Evolutionary conservation across 192 early-diverging fungal species (phyloP).

Genomic region (Chytriomyces confervae): DNA sequence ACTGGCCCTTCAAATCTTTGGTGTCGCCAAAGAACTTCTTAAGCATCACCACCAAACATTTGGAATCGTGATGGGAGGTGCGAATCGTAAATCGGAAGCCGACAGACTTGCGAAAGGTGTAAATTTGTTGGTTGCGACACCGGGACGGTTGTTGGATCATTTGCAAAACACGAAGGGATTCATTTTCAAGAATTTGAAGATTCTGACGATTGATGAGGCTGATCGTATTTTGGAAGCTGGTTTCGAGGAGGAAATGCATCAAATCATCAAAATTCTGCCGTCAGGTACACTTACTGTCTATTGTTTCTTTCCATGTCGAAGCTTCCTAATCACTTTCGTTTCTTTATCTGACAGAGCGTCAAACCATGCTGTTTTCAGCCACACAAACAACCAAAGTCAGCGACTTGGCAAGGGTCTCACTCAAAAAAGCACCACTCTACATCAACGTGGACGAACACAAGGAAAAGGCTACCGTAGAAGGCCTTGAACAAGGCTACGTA

Average conservation of each 20-base stretch:
- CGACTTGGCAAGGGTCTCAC: constrained; percentile 96
- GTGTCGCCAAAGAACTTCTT: constrained; percentile 94
- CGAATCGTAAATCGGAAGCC: constrained; percentile 94
- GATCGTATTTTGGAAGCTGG: constrained; percentile 98
- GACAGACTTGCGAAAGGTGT: constrained; percentile 96
- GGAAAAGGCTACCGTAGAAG: constrained; percentile 93
- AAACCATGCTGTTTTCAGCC: constrained; percentile 98
- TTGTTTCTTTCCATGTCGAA: background rate
- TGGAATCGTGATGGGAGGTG: constrained; percentile 98
- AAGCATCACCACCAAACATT: constrained; percentile 97
- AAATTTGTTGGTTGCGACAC: constrained; percentile 94
- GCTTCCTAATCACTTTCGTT: constrained; percentile 11
- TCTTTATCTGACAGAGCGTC: constrained; percentile 69
- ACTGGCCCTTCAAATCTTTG: constrained; percentile 98
- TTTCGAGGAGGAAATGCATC: constrained; percentile 99
- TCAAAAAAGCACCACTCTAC: constrained; percentile 95
- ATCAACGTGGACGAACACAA: constrained; percentile 99
- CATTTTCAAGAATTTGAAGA: constrained; percentile 92
- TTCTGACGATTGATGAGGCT: constrained; percentile 93
- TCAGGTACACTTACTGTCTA: constrained; percentile 54
- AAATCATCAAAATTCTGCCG: constrained; percentile 94
- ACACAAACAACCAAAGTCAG: constrained; percentile 99
- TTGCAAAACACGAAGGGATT: constrained; percentile 97
- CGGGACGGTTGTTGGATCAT: constrained; percentile 97
- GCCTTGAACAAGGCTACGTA: constrained; percentile 97